Base-by-base conservation (phyloP, 2,329 filamentous ascomycete genomes). In the Fonsecaea multimorphosa region DNA sequence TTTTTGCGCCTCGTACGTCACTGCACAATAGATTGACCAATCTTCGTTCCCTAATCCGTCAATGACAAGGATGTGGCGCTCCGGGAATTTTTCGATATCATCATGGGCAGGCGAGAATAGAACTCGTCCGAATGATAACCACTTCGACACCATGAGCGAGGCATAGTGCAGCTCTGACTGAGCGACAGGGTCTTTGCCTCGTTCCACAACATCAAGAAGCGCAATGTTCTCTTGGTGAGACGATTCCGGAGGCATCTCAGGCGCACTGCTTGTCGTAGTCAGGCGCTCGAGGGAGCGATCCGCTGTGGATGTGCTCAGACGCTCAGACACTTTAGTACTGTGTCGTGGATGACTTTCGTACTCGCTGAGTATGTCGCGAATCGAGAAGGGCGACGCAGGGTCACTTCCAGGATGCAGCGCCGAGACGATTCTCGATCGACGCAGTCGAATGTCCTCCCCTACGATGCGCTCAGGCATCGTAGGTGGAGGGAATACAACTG, bases 331-430 rank as follows among this genome's bases (percentile, higher is more conserved):
- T 36, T 68, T 70, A n/a, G 60, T 61, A 40, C 69, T 74, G 16
- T 71, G 71, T 14, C 72, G 72, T 40, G 71, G 70, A 8, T 70
- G 69, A 40, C 75, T 79, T 31, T 79, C 80, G 70, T 86, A 84
- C n/a, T 80, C 81, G 46, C 81, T 80, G 44, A 84, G 77, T 49
- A 85, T 80, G 24, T 87, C 84, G 51, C 81, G 82, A 44, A 86
- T 78, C 1, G 85, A 85, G 24, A 83, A 77, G 19, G 85, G 83
- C 1, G 83, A 84, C 2, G 82, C 82, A 1, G 82, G 82, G 16
- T 78, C 79, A 55, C 81, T 76, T 0, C 82, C 81, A 0, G 81
- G 78, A 65, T 83, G 82, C 32, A 85, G 70, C 2, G 83, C 83
- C 19, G 82, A 79, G 32, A 81, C 78, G 59, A 86, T 81, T 56